Base-by-base conservation (phyloP, 177 flowering plant species). In the Tripterygium wilfordii region DNA sequence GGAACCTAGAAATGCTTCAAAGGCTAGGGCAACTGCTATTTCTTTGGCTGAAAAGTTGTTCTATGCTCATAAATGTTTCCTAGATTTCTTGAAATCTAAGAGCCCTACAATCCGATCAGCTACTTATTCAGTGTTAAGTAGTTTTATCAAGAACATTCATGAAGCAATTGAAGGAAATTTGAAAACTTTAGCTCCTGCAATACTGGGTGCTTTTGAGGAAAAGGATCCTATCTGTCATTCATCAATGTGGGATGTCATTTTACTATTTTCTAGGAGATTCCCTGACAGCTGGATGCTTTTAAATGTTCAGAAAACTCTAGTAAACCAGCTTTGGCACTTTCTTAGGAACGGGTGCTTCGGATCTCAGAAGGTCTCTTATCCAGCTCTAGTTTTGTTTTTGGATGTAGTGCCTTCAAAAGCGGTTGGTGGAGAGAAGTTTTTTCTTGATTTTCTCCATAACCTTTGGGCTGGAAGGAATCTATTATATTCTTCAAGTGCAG, bases 301-400 rank as follows among this genome's bases (percentile, higher is more conserved):
- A 49, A 80, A 77, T 64, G 54, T 77, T 56, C 85, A 85, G 62
- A 86, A 85, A 70, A 62, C 53, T 58, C 55, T 77, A 27, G 51
- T 83, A 10, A 72, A 70, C 57, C 83, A 77, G 13, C 65, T 89
- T 36, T 87, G 89, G 91, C 60, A 72, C 54, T 94, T 89, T 59
- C 72, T 94, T 33, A 68, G 66, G 58, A 82, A 71, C 74, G 97
- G 99, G n/a, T 94, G 96, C 74, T 87, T 75, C 75, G 97, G 97
- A 49, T 84, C 99, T 42, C 95, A 81, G 54, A 69, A 72, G 64
- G 67, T 85, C 61, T 89, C 99, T 23, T 94, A 89, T 63, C 89
- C 95, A 22, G 64, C 68, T 24, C 55, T 94, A 53, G 55, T 94
- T 51, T 38, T 70, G 6, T 76, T 84, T 62, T 67, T 94, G 51